These are phyloP conservation scores for Cyclotella cryptica DNA, from an alignment of 108 stramenopile genomes.

Conservation along the genomic window DNA sequence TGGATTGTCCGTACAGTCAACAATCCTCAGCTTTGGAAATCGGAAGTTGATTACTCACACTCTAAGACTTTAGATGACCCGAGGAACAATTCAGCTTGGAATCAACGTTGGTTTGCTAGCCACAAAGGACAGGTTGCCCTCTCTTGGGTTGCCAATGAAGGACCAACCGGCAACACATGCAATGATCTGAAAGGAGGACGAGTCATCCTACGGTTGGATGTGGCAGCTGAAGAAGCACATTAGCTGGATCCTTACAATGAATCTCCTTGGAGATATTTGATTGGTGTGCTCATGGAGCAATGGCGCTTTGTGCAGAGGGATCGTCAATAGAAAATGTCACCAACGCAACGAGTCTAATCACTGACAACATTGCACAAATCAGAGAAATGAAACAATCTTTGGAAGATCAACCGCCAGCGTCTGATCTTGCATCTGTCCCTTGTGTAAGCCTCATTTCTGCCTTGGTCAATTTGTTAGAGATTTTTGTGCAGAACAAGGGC, in stretches of 20 bases:
- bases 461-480: conserved; percentile 80
- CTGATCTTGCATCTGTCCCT: conserved; percentile 22
- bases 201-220: conserved; percentile 42
- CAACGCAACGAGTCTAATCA: conserved; percentile 17
- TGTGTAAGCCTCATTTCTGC: no score
- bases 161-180: background rate
- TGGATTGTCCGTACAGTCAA: conserved; percentile 82
- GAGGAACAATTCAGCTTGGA: conserved; percentile 98
- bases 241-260: conserved; percentile 90
- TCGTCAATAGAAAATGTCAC: no score
- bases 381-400: conserved; percentile 47
- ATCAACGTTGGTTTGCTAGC: conserved; percentile 96
- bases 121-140: conserved; percentile 58
- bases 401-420: conserved; percentile 26
- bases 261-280: conserved; percentile 85
- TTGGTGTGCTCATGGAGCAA: conserved; percentile 85
- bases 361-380: conserved; percentile 35
- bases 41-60: conserved; percentile 81
- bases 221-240: conserved; percentile 60
- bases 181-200: conserved; percentile 16
- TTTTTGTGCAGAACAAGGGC: conserved; percentile 46
- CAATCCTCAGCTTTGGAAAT: conserved; percentile 58
- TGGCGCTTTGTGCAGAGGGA: conserved; percentile 41
- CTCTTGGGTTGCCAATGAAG: background rate
- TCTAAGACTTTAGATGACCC: conserved; percentile 74